Conservation (phyloP, 2,329 filamentous ascomycete genomes). For the Tolypocladium inflatum region DNA sequence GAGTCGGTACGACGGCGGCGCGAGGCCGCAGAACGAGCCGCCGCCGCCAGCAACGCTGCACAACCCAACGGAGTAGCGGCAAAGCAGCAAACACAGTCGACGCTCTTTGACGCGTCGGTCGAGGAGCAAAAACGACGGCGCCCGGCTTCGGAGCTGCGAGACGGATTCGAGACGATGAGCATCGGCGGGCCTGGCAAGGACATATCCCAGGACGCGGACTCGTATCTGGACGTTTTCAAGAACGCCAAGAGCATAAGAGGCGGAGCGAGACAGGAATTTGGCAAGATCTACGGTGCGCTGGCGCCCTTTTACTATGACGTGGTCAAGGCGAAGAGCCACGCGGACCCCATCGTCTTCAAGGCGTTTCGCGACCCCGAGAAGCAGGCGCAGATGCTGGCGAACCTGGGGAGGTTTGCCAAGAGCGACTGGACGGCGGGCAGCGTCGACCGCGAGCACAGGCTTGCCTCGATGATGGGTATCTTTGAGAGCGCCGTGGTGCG, state of each 20-base stretch:
- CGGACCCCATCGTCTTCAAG: conserved; percentile 76
- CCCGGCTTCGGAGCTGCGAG: conserved; percentile 26
- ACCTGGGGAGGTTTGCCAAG: conserved; percentile 67
- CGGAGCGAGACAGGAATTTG: conserved; percentile 80
- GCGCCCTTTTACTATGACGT: conserved; percentile 86
- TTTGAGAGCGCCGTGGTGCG: conserved; percentile 86
- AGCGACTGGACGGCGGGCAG: conserved; percentile 76
- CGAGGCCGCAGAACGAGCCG: conserved; percentile 35
- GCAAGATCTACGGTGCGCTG: conserved; percentile 78
- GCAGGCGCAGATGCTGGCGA: conserved; percentile 81
- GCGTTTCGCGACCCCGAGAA: conserved; percentile 81
- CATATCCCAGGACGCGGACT: conserved; percentile 48
- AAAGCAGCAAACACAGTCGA: conserved; percentile 26
- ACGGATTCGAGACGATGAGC: conserved; percentile 75
- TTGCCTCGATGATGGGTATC: conserved; percentile 65
- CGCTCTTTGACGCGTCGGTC: conserved; percentile 63
- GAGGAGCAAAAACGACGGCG: conserved; percentile 52
- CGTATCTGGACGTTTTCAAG: conserved; percentile 60
- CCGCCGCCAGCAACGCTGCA: conserved; percentile 2
- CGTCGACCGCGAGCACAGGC: conserved; percentile 57
- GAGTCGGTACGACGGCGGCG: conserved; percentile 53
- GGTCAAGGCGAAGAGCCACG: conserved; percentile 58
- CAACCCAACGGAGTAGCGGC: conserved; percentile 9
- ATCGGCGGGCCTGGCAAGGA: conserved; percentile 35
- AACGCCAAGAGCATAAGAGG: conserved; percentile 71